These are phyloP conservation scores for Tricholoma flavovirens DNA, from an alignment of 768 basidiomycete genomes.

Conservation along the genomic window DNA sequence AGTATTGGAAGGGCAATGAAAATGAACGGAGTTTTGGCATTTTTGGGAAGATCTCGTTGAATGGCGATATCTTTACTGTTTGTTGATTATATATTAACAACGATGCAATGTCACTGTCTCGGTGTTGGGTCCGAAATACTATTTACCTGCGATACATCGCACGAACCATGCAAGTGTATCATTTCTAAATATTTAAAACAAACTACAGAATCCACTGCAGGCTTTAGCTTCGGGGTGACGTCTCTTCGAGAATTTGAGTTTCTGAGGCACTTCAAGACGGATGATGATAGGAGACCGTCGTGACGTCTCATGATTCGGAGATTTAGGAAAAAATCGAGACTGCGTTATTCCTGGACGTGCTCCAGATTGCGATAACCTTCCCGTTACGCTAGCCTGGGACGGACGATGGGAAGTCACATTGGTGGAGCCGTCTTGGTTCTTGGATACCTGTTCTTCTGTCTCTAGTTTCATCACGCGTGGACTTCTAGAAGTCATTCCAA, in stretches of 20 bases:
- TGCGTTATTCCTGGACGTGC: background rate
- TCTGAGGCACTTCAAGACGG: background rate
- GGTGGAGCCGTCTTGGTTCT: background rate
- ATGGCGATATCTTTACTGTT: conserved; percentile 18
- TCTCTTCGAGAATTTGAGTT: conserved; percentile 1
- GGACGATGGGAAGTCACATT: background rate
- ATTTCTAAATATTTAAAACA: background rate
- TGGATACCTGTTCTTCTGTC: background rate
- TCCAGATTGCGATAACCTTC: background rate
- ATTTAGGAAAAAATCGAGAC: background rate
- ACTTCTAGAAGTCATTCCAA: background rate
- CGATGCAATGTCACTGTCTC: background rate
- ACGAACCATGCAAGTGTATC: background rate
- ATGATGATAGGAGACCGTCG: background rate
- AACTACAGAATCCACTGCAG: background rate
- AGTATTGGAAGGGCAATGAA: conserved; percentile 31
- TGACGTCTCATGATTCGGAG: background rate
- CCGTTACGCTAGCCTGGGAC: background rate
- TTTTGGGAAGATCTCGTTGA: conserved; percentile 24
- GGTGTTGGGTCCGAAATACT: background rate
- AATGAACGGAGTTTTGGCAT: conserved; percentile 37
- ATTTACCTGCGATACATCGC: background rate
- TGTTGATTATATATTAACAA: conserved; percentile 11
- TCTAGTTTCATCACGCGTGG: background rate
- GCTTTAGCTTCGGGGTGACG: background rate